Evolutionary conservation across 2,329 filamentous ascomycete genomes (phyloP).

Genomic region (Dothiorella sarmentorum): DNA sequence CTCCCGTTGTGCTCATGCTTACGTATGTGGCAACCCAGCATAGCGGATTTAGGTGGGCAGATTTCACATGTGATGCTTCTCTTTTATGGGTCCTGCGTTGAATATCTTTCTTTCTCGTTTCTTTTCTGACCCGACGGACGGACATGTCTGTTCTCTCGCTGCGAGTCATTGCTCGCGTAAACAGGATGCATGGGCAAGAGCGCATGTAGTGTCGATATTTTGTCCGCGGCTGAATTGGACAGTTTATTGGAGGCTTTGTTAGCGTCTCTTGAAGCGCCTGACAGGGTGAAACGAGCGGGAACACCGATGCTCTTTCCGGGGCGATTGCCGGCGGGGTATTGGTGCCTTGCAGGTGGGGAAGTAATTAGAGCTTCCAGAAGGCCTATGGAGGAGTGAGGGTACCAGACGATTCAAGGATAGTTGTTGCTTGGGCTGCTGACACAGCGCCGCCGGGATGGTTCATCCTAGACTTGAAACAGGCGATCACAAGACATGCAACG

Average conservation of each 20-base stretch:
- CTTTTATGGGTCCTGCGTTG: background rate
- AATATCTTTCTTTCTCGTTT: too few species aligned
- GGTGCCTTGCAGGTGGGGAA: constrained; percentile 9
- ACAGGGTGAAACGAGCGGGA: background rate
- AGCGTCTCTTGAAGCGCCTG: background rate
- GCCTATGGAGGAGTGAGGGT: background rate
- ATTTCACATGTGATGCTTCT: background rate
- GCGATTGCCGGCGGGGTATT: background rate
- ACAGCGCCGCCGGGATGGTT: background rate
- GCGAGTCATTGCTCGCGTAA: constrained; percentile 6
- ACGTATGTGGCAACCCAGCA: background rate
- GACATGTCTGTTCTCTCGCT: background rate
- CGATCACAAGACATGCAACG: constrained; percentile 5
- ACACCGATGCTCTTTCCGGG: background rate
- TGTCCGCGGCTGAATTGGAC: background rate
- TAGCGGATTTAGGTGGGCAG: background rate
- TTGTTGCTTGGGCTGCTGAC: background rate
- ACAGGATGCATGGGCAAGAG: background rate
- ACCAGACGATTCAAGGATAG: background rate
- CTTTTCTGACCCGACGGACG: background rate
- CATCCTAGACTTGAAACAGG: constrained; percentile 4
- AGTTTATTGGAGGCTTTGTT: background rate
- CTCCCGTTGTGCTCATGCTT: background rate
- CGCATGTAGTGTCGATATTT: background rate
- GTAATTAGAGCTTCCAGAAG: constrained; percentile 1